phyloP scores from a whole-genome alignment of 2,329 filamentous ascomycete genomes.

The Colletotrichum caudatum region DNA sequence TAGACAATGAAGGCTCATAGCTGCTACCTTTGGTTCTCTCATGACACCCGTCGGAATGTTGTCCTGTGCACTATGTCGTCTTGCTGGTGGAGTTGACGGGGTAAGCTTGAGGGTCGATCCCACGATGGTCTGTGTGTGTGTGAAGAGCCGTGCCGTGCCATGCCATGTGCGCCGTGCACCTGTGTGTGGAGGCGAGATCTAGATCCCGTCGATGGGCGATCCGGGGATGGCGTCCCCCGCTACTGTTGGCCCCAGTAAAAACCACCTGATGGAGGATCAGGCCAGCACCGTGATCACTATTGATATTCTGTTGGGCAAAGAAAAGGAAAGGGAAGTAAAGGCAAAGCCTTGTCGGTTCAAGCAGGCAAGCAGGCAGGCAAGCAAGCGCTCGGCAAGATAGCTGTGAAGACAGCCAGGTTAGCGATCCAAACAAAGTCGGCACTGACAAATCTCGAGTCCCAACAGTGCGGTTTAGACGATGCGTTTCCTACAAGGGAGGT shows the following conservation, averaged over 20 bases:
- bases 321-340: neutral
- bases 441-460: no score
- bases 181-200: constrained; percentile 18
- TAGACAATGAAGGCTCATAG: constrained; percentile 41
- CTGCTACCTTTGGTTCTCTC: constrained; percentile 11
- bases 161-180: constrained; percentile 11
- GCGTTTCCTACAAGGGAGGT: no score
- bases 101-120: constrained; percentile 36
- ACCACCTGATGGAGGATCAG: no score
- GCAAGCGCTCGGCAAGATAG: no score
- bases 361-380: neutral
- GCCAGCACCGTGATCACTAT: neutral
- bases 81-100: neutral
- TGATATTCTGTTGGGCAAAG: neutral
- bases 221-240: constrained; percentile 3
- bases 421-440: no score
- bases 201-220: constrained; percentile 1
- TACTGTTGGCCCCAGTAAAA: neutral
- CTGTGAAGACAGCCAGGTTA: neutral
- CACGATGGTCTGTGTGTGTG: constrained; percentile 33
- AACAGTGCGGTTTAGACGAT: no score
- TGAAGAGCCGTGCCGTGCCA: neutral
- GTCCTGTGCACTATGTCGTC: neutral
- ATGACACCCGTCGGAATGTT: neutral
- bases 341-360: neutral